Base-by-base conservation (phyloP, 495 filamentous ascomycete genomes). In the Penicillium atrosanguineum region DNA sequence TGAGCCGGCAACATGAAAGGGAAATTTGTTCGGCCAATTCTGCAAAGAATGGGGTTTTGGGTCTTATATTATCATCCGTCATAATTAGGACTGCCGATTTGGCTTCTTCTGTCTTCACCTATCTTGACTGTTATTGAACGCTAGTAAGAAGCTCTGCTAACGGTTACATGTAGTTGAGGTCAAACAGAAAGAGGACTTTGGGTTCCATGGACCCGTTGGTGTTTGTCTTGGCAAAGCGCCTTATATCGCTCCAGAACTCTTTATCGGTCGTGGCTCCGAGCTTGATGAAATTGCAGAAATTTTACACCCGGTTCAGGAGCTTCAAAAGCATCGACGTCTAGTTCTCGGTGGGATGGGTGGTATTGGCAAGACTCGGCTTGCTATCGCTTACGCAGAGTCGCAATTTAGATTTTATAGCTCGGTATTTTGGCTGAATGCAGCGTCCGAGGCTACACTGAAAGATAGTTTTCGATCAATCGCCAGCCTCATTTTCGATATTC, bases 281-380 rank as follows among this genome's bases (percentile, higher is more conserved):
- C 44, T 60, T 36, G 11, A 29, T 28, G 29, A 48, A 6, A 53
- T 53, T 9, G 21, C 20, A 26, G 1, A 40, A 26, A 4, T 15
- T 31, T 18, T 49, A 20, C 28, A 49, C 7, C 28, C 39, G 19
- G 7, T 16, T 39, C 37, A 39, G 14, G 16, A 39, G 3, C 3
- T 41, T 36, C 47, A 31, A 36, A 46, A 46, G 9, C 42, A 50
- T 18, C 47, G 11, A 21, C 47, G 46, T 5, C 34, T 56, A 8
- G 8, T 56, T 39, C 46, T 56, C n/a, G 47, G 31, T 7, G 53
- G 53, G 11, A 39, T 36, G 20, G 52, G 57, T 38, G 57, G 57
- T 25, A 37, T 56, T 7, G 57, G 57, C 34, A 60, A 60, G 40
- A 56, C 52, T 26, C 48, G 46, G 49, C 52, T 60, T 52, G 48